A percentile compares a stretch with the other conserved stretches of the same genome.
phyloP scores from a whole-genome alignment of 2,329 filamentous ascomycete genomes.

The Fusarium bulbicola region DNA sequence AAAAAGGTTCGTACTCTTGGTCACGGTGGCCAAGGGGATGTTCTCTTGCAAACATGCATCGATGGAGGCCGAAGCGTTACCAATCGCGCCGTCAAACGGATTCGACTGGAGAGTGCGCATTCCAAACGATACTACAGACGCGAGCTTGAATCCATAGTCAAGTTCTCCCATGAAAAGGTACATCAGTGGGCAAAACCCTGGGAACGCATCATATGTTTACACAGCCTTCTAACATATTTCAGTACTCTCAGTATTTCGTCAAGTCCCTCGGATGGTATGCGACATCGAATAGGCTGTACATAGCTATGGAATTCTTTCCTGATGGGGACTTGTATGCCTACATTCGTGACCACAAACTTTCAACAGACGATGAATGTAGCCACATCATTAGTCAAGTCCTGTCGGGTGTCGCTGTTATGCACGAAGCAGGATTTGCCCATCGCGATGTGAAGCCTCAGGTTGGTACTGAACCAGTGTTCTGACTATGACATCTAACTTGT shows the following conservation, averaged over 20 bases:
- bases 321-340: background rate
- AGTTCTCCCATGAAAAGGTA: background rate
- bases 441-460: background rate
- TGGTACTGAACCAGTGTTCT: background rate
- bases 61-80: background rate
- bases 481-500: background rate
- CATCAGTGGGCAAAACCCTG: background rate
- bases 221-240: accelerated
- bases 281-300: background rate
- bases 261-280: background rate
- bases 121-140: background rate
- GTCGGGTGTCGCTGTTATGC: background rate
- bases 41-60: background rate
- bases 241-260: background rate
- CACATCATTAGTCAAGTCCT: background rate
- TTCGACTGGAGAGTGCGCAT: background rate
- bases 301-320: background rate
- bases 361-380: background rate
- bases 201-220: accelerated
- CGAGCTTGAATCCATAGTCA: background rate
- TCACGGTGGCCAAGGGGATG: background rate
- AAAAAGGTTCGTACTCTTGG: background rate
- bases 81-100: background rate
- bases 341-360: accelerated
- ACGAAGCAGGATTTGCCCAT: background rate